Evolutionary conservation across 179 eudicot genomes (phyloP).

Genomic region (Silene coronaria): DNA sequence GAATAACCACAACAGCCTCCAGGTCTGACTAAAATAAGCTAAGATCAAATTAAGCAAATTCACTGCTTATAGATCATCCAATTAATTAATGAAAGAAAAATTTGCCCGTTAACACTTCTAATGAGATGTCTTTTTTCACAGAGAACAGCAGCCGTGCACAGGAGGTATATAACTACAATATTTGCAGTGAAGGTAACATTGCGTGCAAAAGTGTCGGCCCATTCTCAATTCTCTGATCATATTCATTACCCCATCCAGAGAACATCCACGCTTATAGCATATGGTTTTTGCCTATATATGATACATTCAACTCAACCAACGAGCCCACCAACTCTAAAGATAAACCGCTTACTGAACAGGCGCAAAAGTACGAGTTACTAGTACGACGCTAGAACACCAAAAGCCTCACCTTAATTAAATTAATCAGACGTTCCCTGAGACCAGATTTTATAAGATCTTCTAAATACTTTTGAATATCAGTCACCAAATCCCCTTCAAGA

Average conservation of each 20-base stretch:
- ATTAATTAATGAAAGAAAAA: not conserved
- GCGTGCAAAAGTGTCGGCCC: not conserved
- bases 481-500: conserved; percentile 69
- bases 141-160: not conserved
- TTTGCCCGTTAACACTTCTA: not conserved
- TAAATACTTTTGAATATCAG: conserved; percentile 69
- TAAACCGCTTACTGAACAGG: not conserved
- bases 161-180: not conserved
- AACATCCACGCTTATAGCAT: not conserved
- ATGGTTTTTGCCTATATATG: not conserved
- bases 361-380: not conserved
- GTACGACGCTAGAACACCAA: not conserved
- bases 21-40: not conserved
- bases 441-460: conserved; percentile 76
- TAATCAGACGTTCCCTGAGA: conserved; percentile 64
- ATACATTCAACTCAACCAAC: not conserved
- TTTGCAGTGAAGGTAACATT: not conserved
- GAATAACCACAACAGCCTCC: not conserved
- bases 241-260: not conserved
- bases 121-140: not conserved
- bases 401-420: conserved; percentile 65
- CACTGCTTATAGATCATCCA: not conserved
- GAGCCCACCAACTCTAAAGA: not conserved
- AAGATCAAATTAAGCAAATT: not conserved
- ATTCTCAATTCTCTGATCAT: not conserved